Percentiles rank a stretch among this genome's conserved stretches.
Evolutionary conservation across 1,284 basidiomycete species (phyloP).

Genomic region (Rhodotorula sp.): DNA sequence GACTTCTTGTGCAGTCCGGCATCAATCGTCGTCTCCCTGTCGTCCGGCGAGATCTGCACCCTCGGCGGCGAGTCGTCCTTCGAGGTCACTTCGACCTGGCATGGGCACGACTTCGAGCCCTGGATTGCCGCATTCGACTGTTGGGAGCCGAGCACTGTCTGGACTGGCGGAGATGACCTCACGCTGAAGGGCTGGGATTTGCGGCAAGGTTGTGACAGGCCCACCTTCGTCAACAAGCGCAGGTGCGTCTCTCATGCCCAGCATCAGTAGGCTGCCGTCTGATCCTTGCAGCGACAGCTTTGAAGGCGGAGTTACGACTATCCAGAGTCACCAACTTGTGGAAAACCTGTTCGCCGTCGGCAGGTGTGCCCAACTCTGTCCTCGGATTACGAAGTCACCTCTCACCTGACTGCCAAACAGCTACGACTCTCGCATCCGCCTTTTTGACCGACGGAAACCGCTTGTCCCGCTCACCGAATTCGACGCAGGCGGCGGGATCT

Average conservation of each 20-base stretch:
- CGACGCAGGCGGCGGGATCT: slow-evolving; percentile 85
- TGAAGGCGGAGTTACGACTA: slow-evolving; percentile 87
- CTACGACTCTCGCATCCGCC: slow-evolving; percentile 77
- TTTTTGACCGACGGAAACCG: slow-evolving; percentile 81
- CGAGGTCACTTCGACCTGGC: slow-evolving; percentile 64
- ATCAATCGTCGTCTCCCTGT: slow-evolving; percentile 70
- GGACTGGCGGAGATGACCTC: slow-evolving; percentile 93
- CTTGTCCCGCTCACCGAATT: slow-evolving; percentile 62
- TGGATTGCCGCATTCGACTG: slow-evolving; percentile 92
- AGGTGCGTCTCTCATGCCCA: slow-evolving; percentile 53
- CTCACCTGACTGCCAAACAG: slow-evolving; percentile 53
- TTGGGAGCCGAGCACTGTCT: slow-evolving; percentile 73
- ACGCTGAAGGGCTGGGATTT: slow-evolving; percentile 89
- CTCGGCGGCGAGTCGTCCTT: slow-evolving; percentile 54
- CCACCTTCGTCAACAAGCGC: slow-evolving; percentile 71
- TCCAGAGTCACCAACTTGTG: slow-evolving; percentile 77
- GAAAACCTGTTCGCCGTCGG: slow-evolving; percentile 88
- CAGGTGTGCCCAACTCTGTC: slow-evolving; percentile 59
- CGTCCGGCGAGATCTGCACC: slow-evolving; percentile 69
- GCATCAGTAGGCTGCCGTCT: background rate
- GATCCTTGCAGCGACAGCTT: slow-evolving; percentile 60
- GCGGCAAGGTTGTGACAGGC: slow-evolving; percentile 63
- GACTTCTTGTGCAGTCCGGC: slow-evolving; percentile 14
- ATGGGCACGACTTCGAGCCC: slow-evolving; percentile 89
- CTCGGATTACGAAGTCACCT: background rate